These are phyloP conservation scores for Aspergillus cavernicola DNA, from an alignment of 495 filamentous ascomycete genomes.

Conservation along the genomic window DNA sequence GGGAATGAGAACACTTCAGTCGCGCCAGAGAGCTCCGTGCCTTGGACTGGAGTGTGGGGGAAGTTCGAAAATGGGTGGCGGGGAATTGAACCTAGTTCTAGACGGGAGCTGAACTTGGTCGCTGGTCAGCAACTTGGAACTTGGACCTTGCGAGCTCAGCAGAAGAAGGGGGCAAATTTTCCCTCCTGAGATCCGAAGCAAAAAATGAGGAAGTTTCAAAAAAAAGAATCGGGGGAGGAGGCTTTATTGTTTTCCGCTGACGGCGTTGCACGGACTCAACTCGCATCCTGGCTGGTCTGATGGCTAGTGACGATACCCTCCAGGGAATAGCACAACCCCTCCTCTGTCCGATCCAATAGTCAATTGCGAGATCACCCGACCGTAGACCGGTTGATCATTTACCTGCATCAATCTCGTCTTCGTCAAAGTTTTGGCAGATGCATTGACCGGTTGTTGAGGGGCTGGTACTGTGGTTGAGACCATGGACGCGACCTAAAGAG, in stretches of 20 bases:
- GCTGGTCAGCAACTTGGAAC: background rate
- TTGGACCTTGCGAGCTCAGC: background rate
- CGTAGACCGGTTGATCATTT: background rate
- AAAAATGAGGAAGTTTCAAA: background rate
- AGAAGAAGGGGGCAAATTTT: background rate
- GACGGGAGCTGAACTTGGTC: background rate
- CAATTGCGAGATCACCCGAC: slow-evolving; percentile 1
- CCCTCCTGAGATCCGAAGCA: background rate
- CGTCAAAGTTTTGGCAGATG: background rate
- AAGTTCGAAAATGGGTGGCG: slow-evolving; percentile 17
- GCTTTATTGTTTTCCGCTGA: background rate
- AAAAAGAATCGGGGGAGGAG: background rate
- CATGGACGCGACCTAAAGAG: background rate
- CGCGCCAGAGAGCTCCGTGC: background rate
- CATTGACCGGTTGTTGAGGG: background rate
- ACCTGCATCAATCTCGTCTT: background rate
- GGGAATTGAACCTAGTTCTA: slow-evolving; percentile 1
- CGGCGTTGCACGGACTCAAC: slow-evolving; percentile 7
- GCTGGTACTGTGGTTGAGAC: background rate
- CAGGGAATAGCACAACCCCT: slow-evolving; percentile 8
- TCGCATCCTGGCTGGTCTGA: background rate
- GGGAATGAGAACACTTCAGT: background rate
- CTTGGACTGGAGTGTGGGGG: slow-evolving; percentile 12
- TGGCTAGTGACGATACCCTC: background rate
- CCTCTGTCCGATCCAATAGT: background rate